These are phyloP conservation scores for Coprinopsis marcescibilis DNA, from an alignment of 768 basidiomycete genomes.

Conservation along the genomic window DNA sequence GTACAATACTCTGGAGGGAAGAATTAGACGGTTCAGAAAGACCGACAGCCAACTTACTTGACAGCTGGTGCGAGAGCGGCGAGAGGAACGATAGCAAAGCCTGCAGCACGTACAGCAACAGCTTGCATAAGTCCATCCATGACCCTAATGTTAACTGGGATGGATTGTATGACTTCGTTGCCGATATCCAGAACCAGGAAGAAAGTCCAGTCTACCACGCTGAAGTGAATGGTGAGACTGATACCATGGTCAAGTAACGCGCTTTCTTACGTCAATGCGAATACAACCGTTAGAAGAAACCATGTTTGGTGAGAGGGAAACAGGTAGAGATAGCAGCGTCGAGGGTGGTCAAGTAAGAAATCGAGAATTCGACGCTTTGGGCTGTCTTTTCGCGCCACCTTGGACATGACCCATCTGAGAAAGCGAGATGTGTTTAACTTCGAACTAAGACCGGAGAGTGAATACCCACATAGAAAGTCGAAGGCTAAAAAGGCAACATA, in stretches of 20 bases:
- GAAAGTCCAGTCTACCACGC: conserved; percentile 80
- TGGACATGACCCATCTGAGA: conserved; percentile 67
- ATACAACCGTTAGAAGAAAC: conserved; percentile 71
- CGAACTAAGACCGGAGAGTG: neutral
- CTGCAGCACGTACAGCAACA: conserved; percentile 77
- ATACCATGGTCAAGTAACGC: neutral
- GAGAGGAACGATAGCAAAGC: conserved; percentile 74
- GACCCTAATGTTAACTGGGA: conserved; percentile 69
- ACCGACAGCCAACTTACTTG: conserved; percentile 45
- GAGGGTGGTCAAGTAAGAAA: conserved; percentile 92
- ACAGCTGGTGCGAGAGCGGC: conserved; percentile 81
- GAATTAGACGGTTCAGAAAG: neutral
- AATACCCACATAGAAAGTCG: conserved; percentile 75
- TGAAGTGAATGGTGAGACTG: conserved; percentile 21
- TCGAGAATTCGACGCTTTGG: conserved; percentile 72
- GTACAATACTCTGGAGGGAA: conserved; percentile 62
- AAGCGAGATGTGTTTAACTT: conserved; percentile 8
- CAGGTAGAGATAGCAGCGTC: conserved; percentile 85
- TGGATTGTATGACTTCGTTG: conserved; percentile 56
- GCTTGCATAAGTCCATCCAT: conserved; percentile 76
- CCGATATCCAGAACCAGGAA: conserved; percentile 89
- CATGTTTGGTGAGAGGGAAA: conserved; percentile 94
- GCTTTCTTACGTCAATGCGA: conserved; percentile 60
- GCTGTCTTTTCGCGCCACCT: conserved; percentile 52
- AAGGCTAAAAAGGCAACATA: conserved; percentile 39